These are phyloP conservation scores for Nicotiana benthamiana DNA, from an alignment of 257 asterid genomes.

Conservation along the genomic window DNA sequence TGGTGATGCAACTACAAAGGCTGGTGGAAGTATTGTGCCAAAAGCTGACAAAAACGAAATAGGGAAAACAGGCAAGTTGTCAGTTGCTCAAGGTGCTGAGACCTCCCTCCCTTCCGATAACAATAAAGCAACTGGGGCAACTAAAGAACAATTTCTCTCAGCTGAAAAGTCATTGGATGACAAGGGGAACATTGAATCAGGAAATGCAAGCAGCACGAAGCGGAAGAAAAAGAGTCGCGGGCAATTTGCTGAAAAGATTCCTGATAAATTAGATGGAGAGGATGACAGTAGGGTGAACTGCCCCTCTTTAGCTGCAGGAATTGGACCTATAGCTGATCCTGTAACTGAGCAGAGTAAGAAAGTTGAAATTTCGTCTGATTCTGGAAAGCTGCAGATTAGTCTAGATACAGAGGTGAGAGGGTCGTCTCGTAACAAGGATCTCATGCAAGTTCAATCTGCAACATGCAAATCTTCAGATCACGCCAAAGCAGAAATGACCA, in stretches of 20 bases:
- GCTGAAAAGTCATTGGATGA: slow-evolving; percentile 8
- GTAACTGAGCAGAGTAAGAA: background rate
- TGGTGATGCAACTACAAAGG: slow-evolving; percentile 4
- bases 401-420: background rate
- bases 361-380: background rate
- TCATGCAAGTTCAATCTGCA: background rate
- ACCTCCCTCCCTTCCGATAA: slow-evolving; percentile 5
- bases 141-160: slow-evolving; percentile 19
- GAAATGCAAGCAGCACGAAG: slow-evolving; percentile 25
- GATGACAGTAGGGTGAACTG: slow-evolving; percentile 1
- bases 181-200: slow-evolving; percentile 17
- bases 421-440: background rate
- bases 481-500: background rate
- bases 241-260: slow-evolving; percentile 22
- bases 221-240: slow-evolving; percentile 32
- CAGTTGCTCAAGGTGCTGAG: slow-evolving; percentile 10
- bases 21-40: slow-evolving; percentile 7
- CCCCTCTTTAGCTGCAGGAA: background rate
- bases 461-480: background rate
- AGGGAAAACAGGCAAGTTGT: slow-evolving; percentile 7
- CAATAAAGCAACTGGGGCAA: slow-evolving; percentile 8
- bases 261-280: slow-evolving; percentile 21
- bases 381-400: background rate
- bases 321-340: background rate
- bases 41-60: background rate